These are phyloP conservation scores for Magnusiomyces ingens DNA, from an alignment of 1,139 yeast genomes.

Conservation along the genomic window DNA sequence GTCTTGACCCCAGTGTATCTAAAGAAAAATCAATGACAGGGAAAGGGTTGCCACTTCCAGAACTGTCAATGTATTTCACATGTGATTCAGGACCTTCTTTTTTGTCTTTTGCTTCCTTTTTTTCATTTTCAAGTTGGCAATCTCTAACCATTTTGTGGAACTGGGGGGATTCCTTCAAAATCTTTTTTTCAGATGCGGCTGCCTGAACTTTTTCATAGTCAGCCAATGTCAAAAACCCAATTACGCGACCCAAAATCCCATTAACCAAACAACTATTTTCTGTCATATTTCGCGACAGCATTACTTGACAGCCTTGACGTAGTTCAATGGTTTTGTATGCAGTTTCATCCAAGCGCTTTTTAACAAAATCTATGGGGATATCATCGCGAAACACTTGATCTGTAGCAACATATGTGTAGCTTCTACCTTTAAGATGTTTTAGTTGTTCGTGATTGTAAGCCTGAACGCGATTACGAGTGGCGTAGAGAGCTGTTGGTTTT, in stretches of 20 bases:
- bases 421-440: constrained; percentile 30
- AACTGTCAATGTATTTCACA: no score
- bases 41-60: no score
- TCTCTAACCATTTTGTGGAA: constrained; percentile 2
- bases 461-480: constrained; percentile 70
- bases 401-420: constrained; percentile 45
- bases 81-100: no score
- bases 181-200: background rate
- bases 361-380: constrained; percentile 34
- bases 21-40: no score
- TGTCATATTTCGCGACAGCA: constrained; percentile 46
- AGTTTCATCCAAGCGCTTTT: background rate
- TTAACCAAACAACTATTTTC: constrained; percentile 44
- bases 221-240: constrained; percentile 37
- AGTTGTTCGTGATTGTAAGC: constrained; percentile 56
- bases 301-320: constrained; percentile 65
- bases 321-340: constrained; percentile 24
- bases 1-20: no score
- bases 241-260: constrained; percentile 49
- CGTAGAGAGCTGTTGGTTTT: constrained; percentile 72
- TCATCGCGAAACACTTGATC: constrained; percentile 67
- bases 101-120: no score
- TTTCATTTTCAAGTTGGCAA: background rate
- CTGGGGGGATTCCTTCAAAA: background rate
- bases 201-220: constrained; percentile 1